Percentiles rank a stretch among this genome's conserved stretches.
Evolutionary conservation across 495 filamentous ascomycete species (phyloP).

Genomic region (Ramalina intermedia): DNA sequence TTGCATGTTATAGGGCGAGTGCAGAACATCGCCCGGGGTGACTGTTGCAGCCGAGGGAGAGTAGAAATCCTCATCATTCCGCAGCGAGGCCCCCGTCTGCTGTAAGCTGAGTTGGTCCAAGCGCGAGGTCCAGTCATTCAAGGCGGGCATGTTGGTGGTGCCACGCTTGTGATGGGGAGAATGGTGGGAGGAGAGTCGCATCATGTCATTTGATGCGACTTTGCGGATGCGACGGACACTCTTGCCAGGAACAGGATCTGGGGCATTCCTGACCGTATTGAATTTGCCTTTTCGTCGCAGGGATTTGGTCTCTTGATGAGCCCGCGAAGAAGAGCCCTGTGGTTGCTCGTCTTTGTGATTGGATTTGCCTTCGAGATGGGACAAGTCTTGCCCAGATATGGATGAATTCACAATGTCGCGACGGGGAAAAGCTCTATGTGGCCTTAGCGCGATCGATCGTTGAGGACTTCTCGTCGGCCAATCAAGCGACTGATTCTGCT

Average conservation of each 20-base stretch:
- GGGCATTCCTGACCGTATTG: not conserved
- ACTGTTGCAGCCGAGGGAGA: too few species aligned
- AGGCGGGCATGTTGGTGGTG: constrained; percentile 4
- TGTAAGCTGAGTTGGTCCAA: constrained; percentile 16
- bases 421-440: not conserved
- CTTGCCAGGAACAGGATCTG: not conserved
- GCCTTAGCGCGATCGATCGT: not conserved
- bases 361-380: constrained; percentile 11
- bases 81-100: not conserved
- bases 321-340: not conserved
- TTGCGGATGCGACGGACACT: constrained; percentile 3
- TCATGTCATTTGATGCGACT: constrained; percentile 7
- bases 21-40: not conserved
- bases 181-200: constrained; percentile 8
- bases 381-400: constrained; percentile 9
- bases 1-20: not conserved
- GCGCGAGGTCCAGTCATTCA: constrained; percentile 12
- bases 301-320: not conserved
- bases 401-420: constrained; percentile 1
- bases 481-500: too few species aligned
- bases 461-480: too few species aligned
- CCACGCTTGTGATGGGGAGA: too few species aligned
- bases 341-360: not conserved
- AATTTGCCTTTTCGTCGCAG: constrained; percentile 13
- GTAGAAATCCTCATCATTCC: too few species aligned